These are phyloP conservation scores for Cornus kousa DNA, from an alignment of 148 eudicot species.

Conservation along the genomic window DNA sequence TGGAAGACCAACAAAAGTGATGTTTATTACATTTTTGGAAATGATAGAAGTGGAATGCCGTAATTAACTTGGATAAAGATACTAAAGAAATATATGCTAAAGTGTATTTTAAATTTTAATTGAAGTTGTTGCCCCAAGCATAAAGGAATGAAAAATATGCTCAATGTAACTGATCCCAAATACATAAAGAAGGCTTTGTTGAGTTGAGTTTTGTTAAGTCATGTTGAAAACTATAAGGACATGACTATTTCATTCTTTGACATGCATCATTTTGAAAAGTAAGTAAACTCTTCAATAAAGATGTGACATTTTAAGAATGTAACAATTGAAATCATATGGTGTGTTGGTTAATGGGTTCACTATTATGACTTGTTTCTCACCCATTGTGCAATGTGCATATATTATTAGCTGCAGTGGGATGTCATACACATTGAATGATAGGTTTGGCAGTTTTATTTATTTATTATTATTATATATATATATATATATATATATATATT, in stretches of 20 bases:
- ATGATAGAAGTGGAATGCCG: not conserved
- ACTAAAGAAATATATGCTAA: not conserved
- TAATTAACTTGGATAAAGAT: not conserved
- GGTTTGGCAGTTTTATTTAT: not conserved
- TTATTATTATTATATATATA: too few species aligned
- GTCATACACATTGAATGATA: not conserved
- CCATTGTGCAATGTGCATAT: not conserved
- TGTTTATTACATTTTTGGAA: not conserved
- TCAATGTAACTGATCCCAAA: not conserved
- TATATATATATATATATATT: too few species aligned
- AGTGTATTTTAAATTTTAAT: too few species aligned
- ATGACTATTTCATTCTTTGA: not conserved
- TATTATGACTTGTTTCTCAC: not conserved
- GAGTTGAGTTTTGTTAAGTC: not conserved
- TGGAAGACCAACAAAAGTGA: not conserved
- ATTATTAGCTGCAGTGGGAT: not conserved
- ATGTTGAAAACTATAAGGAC: not conserved
- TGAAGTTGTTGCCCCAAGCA: not conserved
- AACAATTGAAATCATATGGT: not conserved
- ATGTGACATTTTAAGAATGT: not conserved
- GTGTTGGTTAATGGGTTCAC: not conserved
- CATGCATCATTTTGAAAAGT: not conserved
- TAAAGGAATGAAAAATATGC: not conserved
- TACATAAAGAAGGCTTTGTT: not conserved
- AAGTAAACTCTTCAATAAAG: not conserved